Evolutionary conservation across 768 basidiomycete genomes (phyloP).

Genomic region (Russula emetica): DNA sequence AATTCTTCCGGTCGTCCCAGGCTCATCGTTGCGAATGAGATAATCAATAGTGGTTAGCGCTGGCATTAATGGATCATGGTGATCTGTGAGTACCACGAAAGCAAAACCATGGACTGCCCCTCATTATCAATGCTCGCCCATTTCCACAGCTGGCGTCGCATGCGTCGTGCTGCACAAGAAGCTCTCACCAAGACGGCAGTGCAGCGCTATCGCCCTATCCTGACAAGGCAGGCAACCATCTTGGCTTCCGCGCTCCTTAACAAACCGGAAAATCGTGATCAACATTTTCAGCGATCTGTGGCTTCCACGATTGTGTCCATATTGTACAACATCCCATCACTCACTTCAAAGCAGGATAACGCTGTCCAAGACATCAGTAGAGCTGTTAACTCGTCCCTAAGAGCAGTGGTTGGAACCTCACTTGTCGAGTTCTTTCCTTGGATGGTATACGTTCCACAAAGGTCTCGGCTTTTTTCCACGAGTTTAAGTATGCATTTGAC

Average conservation of each 20-base stretch:
- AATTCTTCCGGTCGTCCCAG: too few species aligned
- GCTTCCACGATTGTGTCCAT: slow-evolving; percentile 21
- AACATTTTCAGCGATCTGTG: not conserved
- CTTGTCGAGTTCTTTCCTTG: not conserved
- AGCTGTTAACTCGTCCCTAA: not conserved
- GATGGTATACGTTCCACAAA: not conserved
- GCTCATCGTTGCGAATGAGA: too few species aligned
- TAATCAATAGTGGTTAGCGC: too few species aligned
- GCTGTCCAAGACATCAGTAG: not conserved
- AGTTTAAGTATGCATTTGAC: not conserved
- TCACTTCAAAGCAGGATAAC: not conserved
- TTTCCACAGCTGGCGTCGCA: not conserved
- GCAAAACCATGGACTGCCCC: not conserved
- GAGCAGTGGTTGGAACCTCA: not conserved
- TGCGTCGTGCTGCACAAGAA: not conserved
- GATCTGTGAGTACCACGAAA: too few species aligned
- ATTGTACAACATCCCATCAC: slow-evolving; percentile 10
- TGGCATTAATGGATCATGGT: too few species aligned
- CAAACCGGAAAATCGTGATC: not conserved
- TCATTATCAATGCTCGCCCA: not conserved
- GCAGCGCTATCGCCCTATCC: not conserved
- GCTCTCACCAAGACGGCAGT: not conserved
- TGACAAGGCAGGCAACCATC: not conserved
- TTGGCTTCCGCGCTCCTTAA: not conserved
- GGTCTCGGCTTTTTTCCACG: not conserved